Base-by-base conservation (phyloP, 139 green algal species). In the Desmodesmus armatus region DNA sequence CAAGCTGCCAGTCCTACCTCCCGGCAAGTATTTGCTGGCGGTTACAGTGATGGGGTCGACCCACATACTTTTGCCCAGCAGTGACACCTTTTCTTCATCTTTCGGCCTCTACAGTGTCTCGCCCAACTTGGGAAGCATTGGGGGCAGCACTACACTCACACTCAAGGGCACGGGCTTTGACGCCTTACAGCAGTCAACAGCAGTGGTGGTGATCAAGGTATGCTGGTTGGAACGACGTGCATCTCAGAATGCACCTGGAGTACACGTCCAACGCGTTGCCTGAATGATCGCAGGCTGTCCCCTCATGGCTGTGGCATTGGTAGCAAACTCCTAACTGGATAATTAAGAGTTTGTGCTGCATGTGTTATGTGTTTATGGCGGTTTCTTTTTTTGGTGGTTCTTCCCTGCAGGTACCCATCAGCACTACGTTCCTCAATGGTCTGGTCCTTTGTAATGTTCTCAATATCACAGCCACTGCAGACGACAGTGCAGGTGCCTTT, bases 91-190 rank as follows among this genome's bases (percentile, higher is more conserved):
- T 25, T 60, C 13, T 3, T 82, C 74, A 15, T 58, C 66, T n/a
- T 29, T 86, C n/a, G 15, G 63, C n/a, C 40, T 90, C n/a, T 66
- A 67, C n/a, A 39, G 31, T 6, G 75, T 89, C 5, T 33, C 44
- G 0, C 84, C 88, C 3, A 21, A 63, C 35, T 21, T 53, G 4
- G 88, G 88, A 49, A 87, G 75, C 84, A 82, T 86, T 17, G 88
- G 65, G 13, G 88, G 88, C 58, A 75, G 80, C 84, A 84, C 75
- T 17, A 29, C 27, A 17, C 7, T 91, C 29, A 80, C 35, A 23
- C 81, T 91, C 27, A 75, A 43, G 3, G 88, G 84, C 39, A 27
- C 70, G 5, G 88, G 88, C 40, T 91, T 91, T 84, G 66, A 37
- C 49, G 47, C 47, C 47, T 29, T 47, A 33, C 37, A 69, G 13